phyloP scores from a whole-genome alignment of 2,329 filamentous ascomycete species.

The Epichloe uncinata region DNA sequence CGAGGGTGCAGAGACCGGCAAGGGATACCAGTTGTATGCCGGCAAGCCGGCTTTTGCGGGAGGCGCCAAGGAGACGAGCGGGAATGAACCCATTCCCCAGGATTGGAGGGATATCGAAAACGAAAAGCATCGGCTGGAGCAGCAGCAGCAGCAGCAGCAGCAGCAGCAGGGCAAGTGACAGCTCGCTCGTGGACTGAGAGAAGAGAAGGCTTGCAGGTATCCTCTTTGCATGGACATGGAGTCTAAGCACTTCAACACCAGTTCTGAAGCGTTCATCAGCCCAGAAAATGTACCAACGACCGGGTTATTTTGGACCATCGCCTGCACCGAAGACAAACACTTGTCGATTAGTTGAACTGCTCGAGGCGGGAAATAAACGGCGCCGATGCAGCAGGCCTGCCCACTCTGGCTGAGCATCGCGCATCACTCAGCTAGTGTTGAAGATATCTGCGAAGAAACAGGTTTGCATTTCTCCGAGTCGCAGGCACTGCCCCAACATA shows the following conservation, averaged over 20 bases:
- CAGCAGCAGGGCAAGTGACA: conserved; percentile 6
- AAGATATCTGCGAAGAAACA: too few species aligned
- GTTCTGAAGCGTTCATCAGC: not conserved
- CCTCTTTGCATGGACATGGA: not conserved
- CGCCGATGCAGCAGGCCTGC: too few species aligned
- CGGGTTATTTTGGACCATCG: too few species aligned
- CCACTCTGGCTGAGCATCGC: too few species aligned
- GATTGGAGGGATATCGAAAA: conserved; percentile 56
- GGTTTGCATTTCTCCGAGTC: not conserved
- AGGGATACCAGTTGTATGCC: conserved; percentile 63
- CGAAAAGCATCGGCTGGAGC: conserved; percentile 36
- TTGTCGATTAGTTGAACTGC: too few species aligned
- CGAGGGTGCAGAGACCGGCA: conserved; percentile 39
- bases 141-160: conserved; percentile 24
- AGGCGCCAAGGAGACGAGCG: conserved; percentile 50
- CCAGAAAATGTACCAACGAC: too few species aligned
- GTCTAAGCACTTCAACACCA: not conserved
- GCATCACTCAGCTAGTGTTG: too few species aligned
- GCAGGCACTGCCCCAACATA: not conserved
- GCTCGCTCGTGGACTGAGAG: not conserved
- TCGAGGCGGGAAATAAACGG: too few species aligned
- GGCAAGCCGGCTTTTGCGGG: conserved; percentile 58
- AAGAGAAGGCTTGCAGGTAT: too few species aligned
- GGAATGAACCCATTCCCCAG: conserved; percentile 46
- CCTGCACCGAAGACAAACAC: too few species aligned